Evolutionary conservation across 164 flowering plant genomes (phyloP).

Genomic region (Sextonia rubra): DNA sequence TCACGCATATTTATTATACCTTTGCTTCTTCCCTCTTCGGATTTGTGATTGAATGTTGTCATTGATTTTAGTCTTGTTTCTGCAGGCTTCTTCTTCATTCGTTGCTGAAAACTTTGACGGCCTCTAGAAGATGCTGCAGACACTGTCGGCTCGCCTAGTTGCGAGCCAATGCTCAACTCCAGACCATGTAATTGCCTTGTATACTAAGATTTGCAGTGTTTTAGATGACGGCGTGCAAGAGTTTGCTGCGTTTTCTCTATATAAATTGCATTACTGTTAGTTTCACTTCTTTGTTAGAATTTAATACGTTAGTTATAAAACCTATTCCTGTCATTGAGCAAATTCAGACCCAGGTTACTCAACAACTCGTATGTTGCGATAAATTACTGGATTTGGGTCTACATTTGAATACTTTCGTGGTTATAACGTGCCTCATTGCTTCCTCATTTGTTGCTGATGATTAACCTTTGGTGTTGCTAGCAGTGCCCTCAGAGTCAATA

Average conservation of each 20-base stretch:
- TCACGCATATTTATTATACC: background rate
- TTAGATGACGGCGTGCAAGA: background rate
- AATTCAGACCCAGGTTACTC: no score
- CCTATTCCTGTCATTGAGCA: background rate
- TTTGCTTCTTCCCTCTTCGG: background rate
- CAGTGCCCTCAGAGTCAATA: no score
- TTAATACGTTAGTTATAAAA: no score
- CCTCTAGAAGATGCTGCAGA: conserved; percentile 6
- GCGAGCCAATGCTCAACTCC: background rate
- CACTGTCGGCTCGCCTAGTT: background rate
- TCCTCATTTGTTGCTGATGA: no score
- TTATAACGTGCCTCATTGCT: no score
- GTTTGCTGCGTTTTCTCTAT: background rate
- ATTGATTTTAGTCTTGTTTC: background rate
- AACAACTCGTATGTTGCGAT: no score
- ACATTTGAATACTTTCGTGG: no score
- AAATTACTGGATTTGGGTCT: no score
- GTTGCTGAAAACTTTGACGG: background rate
- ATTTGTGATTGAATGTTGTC: background rate
- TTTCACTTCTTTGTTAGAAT: background rate
- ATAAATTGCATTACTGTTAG: background rate
- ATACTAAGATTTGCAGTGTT: background rate
- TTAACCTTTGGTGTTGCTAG: no score
- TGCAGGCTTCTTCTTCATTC: background rate
- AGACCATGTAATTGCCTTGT: conserved; percentile 4